Conservation (phyloP, 495 filamentous ascomycete species). For the Tuber melanosporum region DNA sequence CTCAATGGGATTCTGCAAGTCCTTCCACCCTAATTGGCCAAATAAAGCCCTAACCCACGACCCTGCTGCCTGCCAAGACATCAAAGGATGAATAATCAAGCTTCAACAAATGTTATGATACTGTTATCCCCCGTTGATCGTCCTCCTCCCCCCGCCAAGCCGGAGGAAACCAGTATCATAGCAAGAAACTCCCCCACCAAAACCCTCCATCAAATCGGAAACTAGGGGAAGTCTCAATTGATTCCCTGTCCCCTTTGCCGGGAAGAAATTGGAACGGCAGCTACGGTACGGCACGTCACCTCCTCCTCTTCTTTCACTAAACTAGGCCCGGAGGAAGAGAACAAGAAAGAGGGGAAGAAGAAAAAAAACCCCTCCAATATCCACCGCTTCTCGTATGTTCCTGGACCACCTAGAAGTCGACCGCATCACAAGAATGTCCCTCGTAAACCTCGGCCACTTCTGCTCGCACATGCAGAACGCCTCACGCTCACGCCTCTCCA, state of each 20-base stretch:
- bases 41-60: background rate
- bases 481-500: constrained; percentile 71
- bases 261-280: background rate
- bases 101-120: background rate
- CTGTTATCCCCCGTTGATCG: background rate
- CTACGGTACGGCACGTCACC: background rate
- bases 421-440: constrained; percentile 60
- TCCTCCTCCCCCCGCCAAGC: background rate
- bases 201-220: background rate
- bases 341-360: background rate
- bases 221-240: background rate
- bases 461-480: constrained; percentile 95
- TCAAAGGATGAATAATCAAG: background rate
- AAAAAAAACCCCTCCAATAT: background rate
- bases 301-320: background rate
- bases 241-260: background rate
- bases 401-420: background rate
- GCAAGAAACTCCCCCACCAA: background rate
- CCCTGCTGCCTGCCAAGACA: background rate
- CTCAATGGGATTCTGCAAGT: background rate
- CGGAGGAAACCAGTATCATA: background rate
- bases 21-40: background rate
- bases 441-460: constrained; percentile 69
- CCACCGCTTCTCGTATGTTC: background rate
- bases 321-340: background rate